These are phyloP conservation scores for Selaginella moellendorffii DNA, from an alignment of 75 land plant species.

Conservation along the genomic window DNA sequence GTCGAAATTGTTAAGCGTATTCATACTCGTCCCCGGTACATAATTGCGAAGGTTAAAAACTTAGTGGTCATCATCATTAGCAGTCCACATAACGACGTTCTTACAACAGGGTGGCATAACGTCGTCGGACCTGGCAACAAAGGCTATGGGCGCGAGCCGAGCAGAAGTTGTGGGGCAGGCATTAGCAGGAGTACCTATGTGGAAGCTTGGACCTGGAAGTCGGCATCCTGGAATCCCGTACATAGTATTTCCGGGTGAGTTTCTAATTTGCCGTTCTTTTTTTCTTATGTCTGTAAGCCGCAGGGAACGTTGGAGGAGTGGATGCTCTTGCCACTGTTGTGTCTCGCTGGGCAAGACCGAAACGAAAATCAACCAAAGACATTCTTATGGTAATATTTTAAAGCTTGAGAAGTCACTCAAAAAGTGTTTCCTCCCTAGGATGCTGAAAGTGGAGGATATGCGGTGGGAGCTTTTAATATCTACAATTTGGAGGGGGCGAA, in stretches of 20 bases:
- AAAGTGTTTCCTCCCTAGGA: slow-evolving; percentile 25
- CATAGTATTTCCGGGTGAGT: slow-evolving; percentile 91
- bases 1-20: slow-evolving; percentile 77
- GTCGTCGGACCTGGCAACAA: slow-evolving; percentile 93
- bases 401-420: neutral
- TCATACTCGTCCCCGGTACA: slow-evolving; percentile 67
- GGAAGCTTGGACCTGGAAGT: slow-evolving; percentile 91
- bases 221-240: slow-evolving; percentile 89
- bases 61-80: too few relatives aligned
- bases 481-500: slow-evolving; percentile 86
- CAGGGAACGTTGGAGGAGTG: slow-evolving; percentile 91
- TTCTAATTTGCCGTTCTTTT: neutral
- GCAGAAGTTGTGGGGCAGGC: slow-evolving; percentile 88
- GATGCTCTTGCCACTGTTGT: slow-evolving; percentile 78
- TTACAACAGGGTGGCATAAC: slow-evolving; percentile 82
- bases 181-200: slow-evolving; percentile 85
- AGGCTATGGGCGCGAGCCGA: slow-evolving; percentile 68
- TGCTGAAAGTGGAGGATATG: slow-evolving; percentile 74
- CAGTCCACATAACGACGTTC: neutral
- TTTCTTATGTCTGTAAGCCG: neutral
- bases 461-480: slow-evolving; percentile 96
- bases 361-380: slow-evolving; percentile 48
- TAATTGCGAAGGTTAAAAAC: slow-evolving; percentile 99
- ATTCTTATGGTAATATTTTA: slow-evolving; percentile 47
- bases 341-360: slow-evolving; percentile 45